A percentile compares a stretch with the other conserved stretches of the same genome.
phyloP scores from a whole-genome alignment of 805 yeast species.

The Brettanomyces anomalus region DNA sequence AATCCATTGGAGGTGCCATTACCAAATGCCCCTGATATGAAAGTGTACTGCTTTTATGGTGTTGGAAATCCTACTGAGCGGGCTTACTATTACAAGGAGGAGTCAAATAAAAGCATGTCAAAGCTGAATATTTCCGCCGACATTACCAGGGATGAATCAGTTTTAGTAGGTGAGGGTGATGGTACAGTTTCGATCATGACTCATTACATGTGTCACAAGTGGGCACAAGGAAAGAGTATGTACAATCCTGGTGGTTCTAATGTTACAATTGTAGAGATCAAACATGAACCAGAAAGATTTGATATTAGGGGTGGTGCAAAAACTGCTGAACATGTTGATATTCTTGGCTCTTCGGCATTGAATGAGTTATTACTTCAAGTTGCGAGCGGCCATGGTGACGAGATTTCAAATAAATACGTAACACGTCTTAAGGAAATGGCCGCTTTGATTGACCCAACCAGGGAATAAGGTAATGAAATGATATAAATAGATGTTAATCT shows the following conservation, averaged over 20 bases:
- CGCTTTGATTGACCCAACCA: conserved; percentile 3
- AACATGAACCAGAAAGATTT: conserved; percentile 86
- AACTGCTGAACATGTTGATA: conserved; percentile 97
- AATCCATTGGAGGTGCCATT: conserved; percentile 89
- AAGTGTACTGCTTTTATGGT: conserved; percentile 84
- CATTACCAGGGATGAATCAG: conserved; percentile 54
- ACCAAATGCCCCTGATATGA: conserved; percentile 91
- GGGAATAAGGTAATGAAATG: too few relatives aligned
- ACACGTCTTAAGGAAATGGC: conserved; percentile 39
- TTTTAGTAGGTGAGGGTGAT: conserved; percentile 84
- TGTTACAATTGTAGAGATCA: conserved; percentile 82
- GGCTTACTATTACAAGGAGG: conserved; percentile 77
- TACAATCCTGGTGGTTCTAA: conserved; percentile 71
- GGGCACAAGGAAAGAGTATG: conserved; percentile 56
- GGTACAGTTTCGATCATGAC: conserved; percentile 88
- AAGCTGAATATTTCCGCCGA: conserved; percentile 68
- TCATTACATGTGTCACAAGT: conserved; percentile 85
- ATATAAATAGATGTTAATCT: too few relatives aligned
- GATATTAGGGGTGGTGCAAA: conserved; percentile 96
- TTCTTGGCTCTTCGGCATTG: conserved; percentile 84
- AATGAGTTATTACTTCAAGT: conserved; percentile 79
- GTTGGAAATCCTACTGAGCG: conserved; percentile 97
- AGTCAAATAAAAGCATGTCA: conserved; percentile 39
- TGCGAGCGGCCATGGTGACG: conserved; percentile 71
- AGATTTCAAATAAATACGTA: conserved; percentile 48